Base-by-base conservation (phyloP, 2,329 filamentous ascomycete genomes). In the Ciborinia camelliae region DNA sequence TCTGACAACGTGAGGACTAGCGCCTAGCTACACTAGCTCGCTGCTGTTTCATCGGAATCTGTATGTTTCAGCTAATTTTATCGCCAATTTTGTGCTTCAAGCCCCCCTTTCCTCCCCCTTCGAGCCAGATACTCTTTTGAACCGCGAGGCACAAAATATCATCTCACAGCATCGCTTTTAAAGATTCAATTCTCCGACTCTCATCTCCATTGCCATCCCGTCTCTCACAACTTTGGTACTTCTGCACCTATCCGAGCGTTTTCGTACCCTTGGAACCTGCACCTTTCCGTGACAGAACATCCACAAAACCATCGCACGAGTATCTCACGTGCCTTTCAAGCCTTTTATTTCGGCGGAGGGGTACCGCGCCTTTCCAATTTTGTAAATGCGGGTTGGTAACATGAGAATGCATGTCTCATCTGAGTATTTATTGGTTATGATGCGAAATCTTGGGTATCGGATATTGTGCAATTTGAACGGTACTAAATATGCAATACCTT, bases 261-360 rank as follows among this genome's bases (percentile, higher is more conserved):
- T 59, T 59, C n/a, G 55, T 59, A 47, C 55, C 54, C 43, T 59
- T 59, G 55, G 55, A 59, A 59, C n/a, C 55, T 59, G 55, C 55
- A 59, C 2, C 41, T 59, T 59, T 59, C 55, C 55, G 55, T 59
- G 55, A 59, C 55, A 59, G 55, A 41, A 59, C 55, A 59, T 59
- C 55, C 55, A 59, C 41, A 10, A 59, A 32, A 26, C 39, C 43
- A 59, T 47, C 41, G 30, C 55, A 59, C 55, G 55, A 59, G 41
- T 59, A 59, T 47, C 55, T 45, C 55, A 59, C 55, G 55, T 59
- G 55, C 55, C 8, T 48, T 59, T 23, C n/a, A 35, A 47, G 55
- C 55, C 28, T 48, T 59, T 59, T 41, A 37, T 45, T 35, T 47
- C 8, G 43, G 55, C 47, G 15, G 55, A 59, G 55, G 41, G 55